Evolutionary conservation across 768 basidiomycete species (phyloP).

Genomic region (Vishniacozyma victoriae): DNA sequence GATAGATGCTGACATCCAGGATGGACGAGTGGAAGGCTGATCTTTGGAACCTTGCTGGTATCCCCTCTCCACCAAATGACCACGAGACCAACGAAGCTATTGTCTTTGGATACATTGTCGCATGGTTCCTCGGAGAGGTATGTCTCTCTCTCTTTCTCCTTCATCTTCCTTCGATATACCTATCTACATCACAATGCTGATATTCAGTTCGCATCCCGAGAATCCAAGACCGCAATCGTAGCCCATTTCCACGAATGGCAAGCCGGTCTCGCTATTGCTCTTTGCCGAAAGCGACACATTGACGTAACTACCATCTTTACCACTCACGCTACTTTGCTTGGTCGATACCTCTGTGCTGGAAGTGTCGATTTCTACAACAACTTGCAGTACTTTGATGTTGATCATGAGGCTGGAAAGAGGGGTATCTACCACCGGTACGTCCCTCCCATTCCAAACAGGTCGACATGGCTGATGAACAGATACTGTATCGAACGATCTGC

Average conservation of each 20-base stretch:
- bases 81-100: conserved; percentile 98
- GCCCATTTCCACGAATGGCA: conserved; percentile 99
- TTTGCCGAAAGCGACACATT: conserved; percentile 92
- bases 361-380: conserved; percentile 99
- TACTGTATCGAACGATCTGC: conserved; percentile 97
- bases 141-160: conserved; percentile 31
- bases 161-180: neutral
- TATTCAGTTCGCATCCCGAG: conserved; percentile 52
- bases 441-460: neutral
- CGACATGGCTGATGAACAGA: conserved; percentile 15
- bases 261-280: conserved; percentile 81
- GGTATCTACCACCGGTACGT: conserved; percentile 82
- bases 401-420: conserved; percentile 97
- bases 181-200: neutral
- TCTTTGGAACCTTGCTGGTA: conserved; percentile 96
- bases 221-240: conserved; percentile 76
- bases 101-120: conserved; percentile 93
- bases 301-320: conserved; percentile 99
- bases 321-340: conserved; percentile 95
- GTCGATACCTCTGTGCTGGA: conserved; percentile 96
- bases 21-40: conserved; percentile 99
- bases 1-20: conserved; percentile 3
- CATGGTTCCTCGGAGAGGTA: conserved; percentile 99
- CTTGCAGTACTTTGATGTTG: conserved; percentile 97
- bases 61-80: conserved; percentile 92